Base-by-base conservation (phyloP, 306 rosid species). In the Inga leiocalycina region DNA sequence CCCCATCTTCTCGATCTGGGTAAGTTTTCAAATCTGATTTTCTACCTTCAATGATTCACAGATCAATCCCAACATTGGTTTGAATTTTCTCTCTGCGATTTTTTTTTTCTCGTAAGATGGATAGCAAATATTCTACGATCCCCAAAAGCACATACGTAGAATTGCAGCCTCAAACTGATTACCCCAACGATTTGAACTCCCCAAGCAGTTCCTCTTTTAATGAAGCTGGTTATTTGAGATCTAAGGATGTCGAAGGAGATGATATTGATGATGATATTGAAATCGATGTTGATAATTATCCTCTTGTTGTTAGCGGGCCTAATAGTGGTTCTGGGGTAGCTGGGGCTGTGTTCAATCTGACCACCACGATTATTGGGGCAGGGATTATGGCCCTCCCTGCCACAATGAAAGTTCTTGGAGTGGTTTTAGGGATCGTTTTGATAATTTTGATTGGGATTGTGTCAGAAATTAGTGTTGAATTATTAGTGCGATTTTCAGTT, bases 321-420 rank as follows among this genome's bases (percentile, higher is more conserved):
- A 87, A 76, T 61, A 39, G 78, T 4, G 94, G 91, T 59, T 91
- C 97, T 79, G 91, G 94, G 59, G 80, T 96, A 43, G 88, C 98
- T 11, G 95, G 97, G 10, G 98, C 99, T 2, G 97, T 96, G 17
- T 96, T 96, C 69, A 96, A 96, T 75, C 89, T 96, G 43, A 90
- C 99, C 2, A 96, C 99, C 2, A 75, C 99, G 1, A 87, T 96
- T 24, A 91, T 96, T 86, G 99, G 99, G 73, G 98, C 99, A 2
- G 97, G 99, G 88, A 85, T 96, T 44, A 96, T 96, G 99, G 97
- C 98, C 49, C 84, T 96, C 30, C 99, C 99, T 83, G 99, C 99
- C 37, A 88, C 97, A 15, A 96, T 96, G 98, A 96, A 96, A 82
- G 97, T 96, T 86, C 97, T 96, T 48, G 99, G 99, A 7, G 59